Evolutionary conservation across 331 rosid genomes (phyloP).

Genomic region (Pyrus hybrid): DNA sequence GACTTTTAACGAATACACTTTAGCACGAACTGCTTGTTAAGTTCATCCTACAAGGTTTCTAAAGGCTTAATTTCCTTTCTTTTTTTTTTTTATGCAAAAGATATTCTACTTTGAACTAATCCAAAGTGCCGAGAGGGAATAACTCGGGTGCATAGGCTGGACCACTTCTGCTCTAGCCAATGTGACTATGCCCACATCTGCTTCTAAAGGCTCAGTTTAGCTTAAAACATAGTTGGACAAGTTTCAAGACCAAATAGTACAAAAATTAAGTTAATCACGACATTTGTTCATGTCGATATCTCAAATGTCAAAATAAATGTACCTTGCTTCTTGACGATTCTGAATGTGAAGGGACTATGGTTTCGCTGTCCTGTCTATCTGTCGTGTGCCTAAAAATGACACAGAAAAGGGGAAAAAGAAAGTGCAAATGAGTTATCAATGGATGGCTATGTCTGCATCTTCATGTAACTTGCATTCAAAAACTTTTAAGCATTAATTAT

Average conservation of each 20-base stretch:
- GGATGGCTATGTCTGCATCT: neutral
- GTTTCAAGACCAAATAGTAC: neutral
- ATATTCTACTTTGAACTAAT: neutral
- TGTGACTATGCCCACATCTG: neutral
- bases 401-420: neutral
- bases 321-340: constrained; percentile 71
- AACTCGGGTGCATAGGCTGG: neutral
- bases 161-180: neutral
- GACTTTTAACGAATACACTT: constrained; percentile 8
- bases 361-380: constrained; percentile 42
- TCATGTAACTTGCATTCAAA: neutral
- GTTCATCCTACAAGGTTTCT: neutral
- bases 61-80: neutral
- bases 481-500: neutral
- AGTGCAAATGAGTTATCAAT: neutral
- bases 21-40: constrained; percentile 3
- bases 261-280: neutral
- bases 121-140: neutral
- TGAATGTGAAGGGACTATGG: constrained; percentile 23
- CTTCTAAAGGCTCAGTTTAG: neutral
- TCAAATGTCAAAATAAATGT: constrained; percentile 10
- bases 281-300: constrained; percentile 3
- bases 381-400: constrained; percentile 30
- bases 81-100: too few species aligned
- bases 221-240: neutral